These are phyloP conservation scores for Podospora didyma DNA, from an alignment of 495 filamentous ascomycete genomes.

Conservation along the genomic window DNA sequence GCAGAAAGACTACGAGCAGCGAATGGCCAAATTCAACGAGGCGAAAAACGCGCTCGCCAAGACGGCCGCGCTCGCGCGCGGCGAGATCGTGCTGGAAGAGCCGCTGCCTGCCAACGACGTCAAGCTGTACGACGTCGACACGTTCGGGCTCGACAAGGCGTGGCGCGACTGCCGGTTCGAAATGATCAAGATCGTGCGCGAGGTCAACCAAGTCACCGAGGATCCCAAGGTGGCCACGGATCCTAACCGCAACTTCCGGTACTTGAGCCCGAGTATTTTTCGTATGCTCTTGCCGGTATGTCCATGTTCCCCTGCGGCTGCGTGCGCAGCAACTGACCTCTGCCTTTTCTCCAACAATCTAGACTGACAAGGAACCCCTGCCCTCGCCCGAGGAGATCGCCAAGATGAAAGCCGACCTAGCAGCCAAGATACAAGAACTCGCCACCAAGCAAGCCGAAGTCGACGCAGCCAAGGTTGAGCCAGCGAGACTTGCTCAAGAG, in stretches of 20 bases:
- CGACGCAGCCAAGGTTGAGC: background rate
- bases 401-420: background rate
- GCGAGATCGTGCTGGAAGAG: background rate
- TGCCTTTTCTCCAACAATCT: background rate
- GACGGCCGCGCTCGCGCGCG: background rate
- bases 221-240: background rate
- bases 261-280: background rate
- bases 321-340: background rate
- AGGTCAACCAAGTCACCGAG: background rate
- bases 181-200: constrained; percentile 1
- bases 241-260: background rate
- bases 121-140: background rate
- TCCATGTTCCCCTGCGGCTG: background rate
- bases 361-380: background rate
- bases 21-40: background rate
- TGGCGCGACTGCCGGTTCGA: background rate
- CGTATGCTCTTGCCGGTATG: background rate
- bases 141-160: background rate
- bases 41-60: background rate
- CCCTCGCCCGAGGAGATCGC: background rate
- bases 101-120: background rate
- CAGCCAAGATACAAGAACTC: background rate
- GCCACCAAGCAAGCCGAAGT: background rate
- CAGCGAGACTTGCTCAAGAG: background rate
- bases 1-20: background rate